Percentiles rank a stretch among this genome's conserved stretches.
phyloP scores from a whole-genome alignment of 371 early-diverging fungal species.

The Mortierella sp. region DNA sequence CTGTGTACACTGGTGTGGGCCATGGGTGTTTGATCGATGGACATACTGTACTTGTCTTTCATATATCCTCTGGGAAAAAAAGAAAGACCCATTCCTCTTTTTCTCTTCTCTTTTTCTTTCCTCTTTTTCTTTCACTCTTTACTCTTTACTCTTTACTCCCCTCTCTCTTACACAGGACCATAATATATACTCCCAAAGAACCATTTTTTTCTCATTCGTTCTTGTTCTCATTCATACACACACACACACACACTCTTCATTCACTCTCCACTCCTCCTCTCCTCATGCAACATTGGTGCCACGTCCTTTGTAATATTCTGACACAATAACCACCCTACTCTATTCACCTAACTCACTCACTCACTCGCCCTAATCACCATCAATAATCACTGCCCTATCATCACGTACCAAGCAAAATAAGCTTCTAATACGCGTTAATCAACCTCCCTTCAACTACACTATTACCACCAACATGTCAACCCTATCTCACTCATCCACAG shows the following conservation, averaged over 20 bases:
- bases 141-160: neutral
- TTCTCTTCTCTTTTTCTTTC: neutral
- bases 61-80: neutral
- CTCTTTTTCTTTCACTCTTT: neutral
- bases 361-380: neutral
- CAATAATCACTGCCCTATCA: neutral
- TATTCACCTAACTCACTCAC: neutral
- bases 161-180: neutral
- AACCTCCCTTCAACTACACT: neutral
- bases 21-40: neutral
- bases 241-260: neutral
- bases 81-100: constrained; percentile 7
- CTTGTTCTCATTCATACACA: neutral
- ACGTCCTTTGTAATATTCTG: neutral
- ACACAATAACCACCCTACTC: neutral
- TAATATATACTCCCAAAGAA: no score
- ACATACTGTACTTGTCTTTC: neutral
- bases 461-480: constrained; percentile 16
- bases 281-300: constrained; percentile 1
- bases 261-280: constrained; percentile 2
- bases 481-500: constrained; percentile 13
- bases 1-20: neutral
- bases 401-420: neutral
- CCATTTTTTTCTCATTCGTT: neutral
- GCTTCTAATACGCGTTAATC: neutral